Conservation (phyloP, 139 green algal species). For the Micromonas pusilla region DNA sequence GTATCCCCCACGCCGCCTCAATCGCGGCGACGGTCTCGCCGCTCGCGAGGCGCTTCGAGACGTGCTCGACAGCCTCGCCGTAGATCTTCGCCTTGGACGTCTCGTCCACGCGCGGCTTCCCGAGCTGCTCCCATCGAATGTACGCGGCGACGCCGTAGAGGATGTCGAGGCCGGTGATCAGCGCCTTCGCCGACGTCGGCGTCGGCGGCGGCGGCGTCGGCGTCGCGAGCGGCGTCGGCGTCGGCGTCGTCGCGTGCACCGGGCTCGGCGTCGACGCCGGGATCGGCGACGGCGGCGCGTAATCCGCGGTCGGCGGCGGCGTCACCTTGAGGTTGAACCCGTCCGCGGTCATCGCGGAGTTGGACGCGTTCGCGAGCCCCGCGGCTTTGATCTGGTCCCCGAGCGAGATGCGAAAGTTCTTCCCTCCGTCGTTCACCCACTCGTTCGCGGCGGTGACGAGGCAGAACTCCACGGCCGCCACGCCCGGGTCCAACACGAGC, state of each 20-base stretch:
- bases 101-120: constrained; percentile 34
- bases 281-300: not conserved
- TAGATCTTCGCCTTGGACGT: not conserved
- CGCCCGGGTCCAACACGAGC: constrained; percentile 5
- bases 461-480: not conserved
- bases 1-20: not conserved
- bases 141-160: constrained; percentile 90
- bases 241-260: not conserved
- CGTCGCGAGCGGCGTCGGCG: not conserved
- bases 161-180: constrained; percentile 47
- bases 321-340: not conserved
- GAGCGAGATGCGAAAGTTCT: constrained; percentile 6
- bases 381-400: not conserved
- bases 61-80: not conserved
- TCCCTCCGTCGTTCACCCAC: constrained; percentile 1
- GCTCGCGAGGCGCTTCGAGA: not conserved
- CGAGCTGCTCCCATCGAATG: constrained; percentile 77
- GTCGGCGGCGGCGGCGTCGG: not conserved
- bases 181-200: constrained; percentile 42
- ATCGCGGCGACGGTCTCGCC: not conserved
- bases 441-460: not conserved
- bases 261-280: not conserved
- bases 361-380: not conserved
- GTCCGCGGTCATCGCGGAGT: not conserved
- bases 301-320: not conserved